phyloP scores from a whole-genome alignment of 495 filamentous ascomycete species.

The Margaritispora aquatica region DNA sequence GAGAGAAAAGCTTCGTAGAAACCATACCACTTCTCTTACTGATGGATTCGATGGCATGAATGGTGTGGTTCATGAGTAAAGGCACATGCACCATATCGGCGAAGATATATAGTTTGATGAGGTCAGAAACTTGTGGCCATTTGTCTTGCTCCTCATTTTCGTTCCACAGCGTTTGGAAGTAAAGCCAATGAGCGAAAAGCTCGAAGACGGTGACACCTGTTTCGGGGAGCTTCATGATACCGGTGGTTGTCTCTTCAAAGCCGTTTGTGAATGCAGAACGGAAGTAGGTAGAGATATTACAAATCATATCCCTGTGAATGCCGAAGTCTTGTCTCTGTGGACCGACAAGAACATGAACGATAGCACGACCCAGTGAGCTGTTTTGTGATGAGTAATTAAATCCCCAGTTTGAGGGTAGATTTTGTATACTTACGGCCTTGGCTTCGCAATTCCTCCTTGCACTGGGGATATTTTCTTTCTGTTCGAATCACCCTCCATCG shows the following conservation, averaged over 20 bases:
- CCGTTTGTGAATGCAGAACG: neutral
- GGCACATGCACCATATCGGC: neutral
- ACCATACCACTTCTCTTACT: too few species aligned
- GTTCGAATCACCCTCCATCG: too few species aligned
- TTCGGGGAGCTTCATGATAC: constrained; percentile 4
- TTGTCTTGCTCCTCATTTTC: neutral
- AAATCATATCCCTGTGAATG: constrained; percentile 1
- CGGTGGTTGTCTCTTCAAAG: constrained; percentile 4
- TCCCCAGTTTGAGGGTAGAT: too few species aligned
- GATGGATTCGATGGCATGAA: neutral
- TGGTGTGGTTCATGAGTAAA: neutral
- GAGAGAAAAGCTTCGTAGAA: neutral
- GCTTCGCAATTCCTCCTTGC: too few species aligned
- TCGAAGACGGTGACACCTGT: neutral
- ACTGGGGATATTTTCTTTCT: too few species aligned
- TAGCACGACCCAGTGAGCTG: neutral
- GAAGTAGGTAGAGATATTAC: neutral
- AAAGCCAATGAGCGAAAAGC: constrained; percentile 2
- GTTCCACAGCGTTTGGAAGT: neutral
- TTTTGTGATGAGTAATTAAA: too few species aligned
- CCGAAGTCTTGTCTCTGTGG: neutral
- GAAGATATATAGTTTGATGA: constrained; percentile 4
- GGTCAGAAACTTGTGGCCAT: neutral
- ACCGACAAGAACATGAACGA: neutral
- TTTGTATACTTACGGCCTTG: too few species aligned